Percentiles rank a stretch among this genome's conserved stretches.
Conservation (phyloP, 768 basidiomycete genomes). For the Saitozyma podzolica region DNA sequence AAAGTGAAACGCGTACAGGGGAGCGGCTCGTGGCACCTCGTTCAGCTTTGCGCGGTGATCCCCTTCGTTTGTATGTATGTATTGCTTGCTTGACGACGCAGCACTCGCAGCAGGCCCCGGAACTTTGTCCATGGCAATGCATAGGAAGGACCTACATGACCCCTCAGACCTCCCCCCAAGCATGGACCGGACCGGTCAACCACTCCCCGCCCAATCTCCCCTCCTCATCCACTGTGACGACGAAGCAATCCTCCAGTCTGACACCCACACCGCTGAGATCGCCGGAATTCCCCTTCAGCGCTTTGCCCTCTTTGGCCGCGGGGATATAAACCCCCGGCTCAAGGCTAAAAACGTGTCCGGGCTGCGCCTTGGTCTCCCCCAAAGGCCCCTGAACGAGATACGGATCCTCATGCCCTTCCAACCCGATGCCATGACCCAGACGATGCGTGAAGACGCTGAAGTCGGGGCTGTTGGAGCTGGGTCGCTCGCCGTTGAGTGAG, state of each 20-base stretch:
- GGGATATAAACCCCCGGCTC: slow-evolving; percentile 61
- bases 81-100: too few relatives aligned
- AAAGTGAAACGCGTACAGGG: too few relatives aligned
- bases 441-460: slow-evolving; percentile 67
- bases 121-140: too few relatives aligned
- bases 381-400: slow-evolving; percentile 68
- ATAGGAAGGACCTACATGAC: too few relatives aligned
- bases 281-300: slow-evolving; percentile 65
- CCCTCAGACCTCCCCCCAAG: slow-evolving; percentile 24
- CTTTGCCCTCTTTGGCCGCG: background rate
- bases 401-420: slow-evolving; percentile 79
- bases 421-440: slow-evolving; percentile 67
- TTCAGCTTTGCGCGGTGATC: too few relatives aligned
- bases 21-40: too few relatives aligned
- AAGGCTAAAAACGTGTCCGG: slow-evolving; percentile 75
- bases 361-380: slow-evolving; percentile 60
- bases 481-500: slow-evolving; percentile 56
- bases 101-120: too few relatives aligned
- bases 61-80: too few relatives aligned
- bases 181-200: slow-evolving; percentile 38
- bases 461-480: slow-evolving; percentile 38
- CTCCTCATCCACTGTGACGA: slow-evolving; percentile 21
- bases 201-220: slow-evolving; percentile 39
- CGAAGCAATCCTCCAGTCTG: slow-evolving; percentile 73
- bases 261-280: slow-evolving; percentile 65